Percentiles rank a stretch among this genome's conserved stretches.
These are phyloP conservation scores for Lycium barbarum DNA, from an alignment of 257 asterid species.

Conservation along the genomic window DNA sequence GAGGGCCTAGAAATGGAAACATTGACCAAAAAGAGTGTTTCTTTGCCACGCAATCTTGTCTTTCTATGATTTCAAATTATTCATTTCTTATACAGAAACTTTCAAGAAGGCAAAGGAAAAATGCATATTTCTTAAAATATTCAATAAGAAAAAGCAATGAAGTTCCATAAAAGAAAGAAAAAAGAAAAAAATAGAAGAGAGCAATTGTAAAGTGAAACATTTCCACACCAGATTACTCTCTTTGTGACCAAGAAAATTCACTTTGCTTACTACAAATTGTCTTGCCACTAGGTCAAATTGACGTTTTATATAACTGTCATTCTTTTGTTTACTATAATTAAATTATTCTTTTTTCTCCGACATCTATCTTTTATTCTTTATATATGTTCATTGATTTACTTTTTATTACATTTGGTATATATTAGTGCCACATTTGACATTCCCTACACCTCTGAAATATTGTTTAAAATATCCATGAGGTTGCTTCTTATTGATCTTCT, in stretches of 20 bases:
- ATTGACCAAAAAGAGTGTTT: constrained; percentile 9
- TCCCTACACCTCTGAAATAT: background rate
- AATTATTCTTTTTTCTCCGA: background rate
- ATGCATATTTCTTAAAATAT: background rate
- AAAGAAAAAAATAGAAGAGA: background rate
- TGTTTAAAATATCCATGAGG: background rate
- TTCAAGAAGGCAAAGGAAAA: background rate
- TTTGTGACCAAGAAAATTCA: constrained; percentile 4
- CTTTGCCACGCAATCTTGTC: constrained; percentile 11
- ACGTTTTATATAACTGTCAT: background rate
- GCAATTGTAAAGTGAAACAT: background rate
- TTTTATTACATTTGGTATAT: background rate
- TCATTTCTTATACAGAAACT: background rate
- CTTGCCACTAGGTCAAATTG: background rate
- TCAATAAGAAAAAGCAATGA: background rate
- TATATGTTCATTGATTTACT: background rate
- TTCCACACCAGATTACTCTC: background rate
- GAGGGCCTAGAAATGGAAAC: background rate
- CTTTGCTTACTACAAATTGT: background rate
- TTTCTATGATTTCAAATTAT: background rate
- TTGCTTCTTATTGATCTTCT: too few relatives aligned
- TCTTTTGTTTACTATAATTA: background rate
- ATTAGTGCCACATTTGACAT: background rate
- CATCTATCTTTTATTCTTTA: background rate
- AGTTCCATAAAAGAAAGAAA: background rate